Evolutionary conservation across 2,329 filamentous ascomycete genomes (phyloP).

Genomic region (Calonectria crousiana): DNA sequence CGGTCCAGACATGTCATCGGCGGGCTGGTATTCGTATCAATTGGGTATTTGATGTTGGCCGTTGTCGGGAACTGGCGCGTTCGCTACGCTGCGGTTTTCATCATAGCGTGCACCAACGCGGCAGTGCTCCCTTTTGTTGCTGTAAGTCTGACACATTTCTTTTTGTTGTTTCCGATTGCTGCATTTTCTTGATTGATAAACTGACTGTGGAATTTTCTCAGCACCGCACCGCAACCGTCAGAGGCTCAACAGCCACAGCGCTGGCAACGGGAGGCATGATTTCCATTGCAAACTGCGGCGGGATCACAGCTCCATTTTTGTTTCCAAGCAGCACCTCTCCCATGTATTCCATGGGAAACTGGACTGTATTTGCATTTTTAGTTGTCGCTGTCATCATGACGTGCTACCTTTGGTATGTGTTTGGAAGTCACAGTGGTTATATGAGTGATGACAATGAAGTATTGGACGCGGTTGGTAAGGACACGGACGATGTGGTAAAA

Average conservation of each 20-base stretch:
- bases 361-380: neutral
- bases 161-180: neutral
- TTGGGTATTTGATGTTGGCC: neutral
- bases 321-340: neutral
- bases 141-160: neutral
- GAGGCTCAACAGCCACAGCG: neutral
- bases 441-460: neutral
- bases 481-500: neutral
- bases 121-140: neutral
- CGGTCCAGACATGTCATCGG: neutral
- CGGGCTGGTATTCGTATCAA: neutral
- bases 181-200: neutral
- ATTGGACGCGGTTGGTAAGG: neutral
- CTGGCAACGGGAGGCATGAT: neutral
- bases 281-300: neutral
- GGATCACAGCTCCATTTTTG: neutral
- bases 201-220: neutral
- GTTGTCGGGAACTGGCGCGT: neutral
- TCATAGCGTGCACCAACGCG: neutral
- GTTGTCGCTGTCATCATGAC: neutral
- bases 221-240: neutral
- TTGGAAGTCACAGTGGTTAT: neutral
- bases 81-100: neutral
- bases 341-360: neutral
- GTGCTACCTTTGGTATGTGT: neutral